Conservation (phyloP, 75 land plant species). For the Cupressus sempervirens region DNA sequence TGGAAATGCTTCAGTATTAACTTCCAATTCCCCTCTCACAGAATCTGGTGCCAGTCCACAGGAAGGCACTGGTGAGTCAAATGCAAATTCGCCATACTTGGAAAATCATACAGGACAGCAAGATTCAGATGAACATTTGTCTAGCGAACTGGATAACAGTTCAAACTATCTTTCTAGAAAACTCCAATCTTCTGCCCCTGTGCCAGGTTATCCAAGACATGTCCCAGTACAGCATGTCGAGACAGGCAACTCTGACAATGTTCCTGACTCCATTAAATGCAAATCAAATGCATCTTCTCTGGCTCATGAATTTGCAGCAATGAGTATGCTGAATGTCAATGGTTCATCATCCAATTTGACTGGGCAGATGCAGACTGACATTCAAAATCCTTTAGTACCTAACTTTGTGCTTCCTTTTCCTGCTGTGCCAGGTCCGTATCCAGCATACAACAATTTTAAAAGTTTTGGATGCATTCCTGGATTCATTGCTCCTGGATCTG, state of each 20-base stretch:
- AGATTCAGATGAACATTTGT: constrained; percentile 8
- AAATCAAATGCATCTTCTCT: background rate
- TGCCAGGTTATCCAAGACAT: constrained; percentile 38
- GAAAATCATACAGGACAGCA: constrained; percentile 8
- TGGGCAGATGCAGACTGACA: background rate
- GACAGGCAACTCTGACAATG: constrained; percentile 17
- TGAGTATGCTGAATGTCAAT: background rate
- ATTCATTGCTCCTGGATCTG: constrained; percentile 28
- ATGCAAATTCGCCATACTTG: background rate
- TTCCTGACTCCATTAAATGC: background rate
- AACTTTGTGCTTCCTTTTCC: constrained; percentile 29
- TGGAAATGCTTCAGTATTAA: background rate
- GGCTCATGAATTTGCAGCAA: constrained; percentile 8
- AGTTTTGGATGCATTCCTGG: constrained; percentile 5
- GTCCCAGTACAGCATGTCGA: constrained; percentile 39
- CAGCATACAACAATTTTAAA: constrained; percentile 22
- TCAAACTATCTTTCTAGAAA: constrained; percentile 4
- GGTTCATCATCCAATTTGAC: background rate
- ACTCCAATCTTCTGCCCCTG: constrained; percentile 1
- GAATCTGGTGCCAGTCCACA: constrained; percentile 4
- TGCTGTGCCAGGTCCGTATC: constrained; percentile 23
- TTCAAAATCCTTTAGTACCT: background rate
- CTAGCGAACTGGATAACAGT: constrained; percentile 12
- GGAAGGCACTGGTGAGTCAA: constrained; percentile 11
- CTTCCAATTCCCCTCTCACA: background rate